Evolutionary conservation across 805 yeast species (phyloP).

Genomic region (Wickerhamomyces bisporus): DNA sequence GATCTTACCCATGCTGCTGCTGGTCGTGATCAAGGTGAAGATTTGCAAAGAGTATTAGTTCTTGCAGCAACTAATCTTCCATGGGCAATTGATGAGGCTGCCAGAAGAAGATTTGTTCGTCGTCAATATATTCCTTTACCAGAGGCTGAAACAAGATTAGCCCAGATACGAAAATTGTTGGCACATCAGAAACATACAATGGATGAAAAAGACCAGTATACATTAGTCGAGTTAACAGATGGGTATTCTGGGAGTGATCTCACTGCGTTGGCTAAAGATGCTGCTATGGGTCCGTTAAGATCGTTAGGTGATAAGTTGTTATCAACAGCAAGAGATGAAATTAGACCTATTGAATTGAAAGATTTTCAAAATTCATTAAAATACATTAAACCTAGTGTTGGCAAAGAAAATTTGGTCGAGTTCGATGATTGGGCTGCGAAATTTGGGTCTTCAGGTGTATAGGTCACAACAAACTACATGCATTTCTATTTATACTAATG

Average conservation of each 20-base stretch:
- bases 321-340: conserved; percentile 61
- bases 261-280: conserved; percentile 91
- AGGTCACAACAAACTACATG: no score
- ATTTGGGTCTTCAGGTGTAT: conserved; percentile 6
- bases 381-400: conserved; percentile 84
- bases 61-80: conserved; percentile 95
- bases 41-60: conserved; percentile 69
- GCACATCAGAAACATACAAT: conserved; percentile 69
- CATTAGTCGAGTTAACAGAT: conserved; percentile 60
- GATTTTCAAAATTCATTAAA: conserved; percentile 77
- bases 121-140: conserved; percentile 94
- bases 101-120: conserved; percentile 86
- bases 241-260: conserved; percentile 93
- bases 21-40: conserved; percentile 44
- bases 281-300: conserved; percentile 96
- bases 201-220: conserved; percentile 54
- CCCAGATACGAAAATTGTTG: conserved; percentile 65
- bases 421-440: conserved; percentile 76
- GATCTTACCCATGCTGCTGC: conserved; percentile 79
- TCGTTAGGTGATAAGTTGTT: conserved; percentile 82
- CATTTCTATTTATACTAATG: no score
- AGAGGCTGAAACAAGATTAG: conserved; percentile 72
- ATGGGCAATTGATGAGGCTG: conserved; percentile 97
- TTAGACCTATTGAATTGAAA: conserved; percentile 64
- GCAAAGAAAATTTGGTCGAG: conserved; percentile 67